Percentiles rank a stretch among this genome's conserved stretches.
These are phyloP conservation scores for Blastobotrys illinoisensis DNA, from an alignment of 1,139 yeast species.

Conservation along the genomic window DNA sequence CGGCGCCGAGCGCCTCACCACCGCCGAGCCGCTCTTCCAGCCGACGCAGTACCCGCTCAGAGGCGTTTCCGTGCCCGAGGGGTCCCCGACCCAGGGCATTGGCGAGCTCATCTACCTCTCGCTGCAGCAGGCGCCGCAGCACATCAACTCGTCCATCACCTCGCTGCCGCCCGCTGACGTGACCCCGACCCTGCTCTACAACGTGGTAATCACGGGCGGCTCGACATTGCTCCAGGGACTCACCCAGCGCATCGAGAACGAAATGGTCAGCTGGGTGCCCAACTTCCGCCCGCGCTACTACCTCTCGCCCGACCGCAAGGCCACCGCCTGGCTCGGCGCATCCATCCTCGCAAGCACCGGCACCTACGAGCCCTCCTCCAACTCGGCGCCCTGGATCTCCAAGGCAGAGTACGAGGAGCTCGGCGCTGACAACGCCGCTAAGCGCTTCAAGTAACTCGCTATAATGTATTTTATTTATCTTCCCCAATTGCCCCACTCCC, in stretches of 20 bases:
- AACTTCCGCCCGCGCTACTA: constrained; percentile 54
- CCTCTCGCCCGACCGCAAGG: constrained; percentile 82
- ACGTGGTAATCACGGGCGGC: constrained; percentile 87
- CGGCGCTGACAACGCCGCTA: constrained; percentile 12
- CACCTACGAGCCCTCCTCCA: constrained; percentile 43
- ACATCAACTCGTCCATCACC: constrained; percentile 2
- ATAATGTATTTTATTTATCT: not conserved
- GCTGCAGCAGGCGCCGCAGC: constrained; percentile 9
- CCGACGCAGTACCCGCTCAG: constrained; percentile 31
- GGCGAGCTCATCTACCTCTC: constrained; percentile 55
- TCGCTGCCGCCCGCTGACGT: constrained; percentile 7
- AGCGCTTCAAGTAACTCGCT: constrained; percentile 9
- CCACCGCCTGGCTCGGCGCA: constrained; percentile 94
- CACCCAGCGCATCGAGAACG: constrained; percentile 70
- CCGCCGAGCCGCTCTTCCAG: constrained; percentile 76
- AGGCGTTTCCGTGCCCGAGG: constrained; percentile 25
- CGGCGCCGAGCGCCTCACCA: constrained; percentile 60
- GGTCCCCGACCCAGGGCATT: constrained; percentile 45
- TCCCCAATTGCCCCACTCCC: too few relatives aligned
- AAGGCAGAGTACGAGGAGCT: constrained; percentile 15
- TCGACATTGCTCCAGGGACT: constrained; percentile 77
- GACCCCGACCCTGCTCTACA: constrained; percentile 61
- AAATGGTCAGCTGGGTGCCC: constrained; percentile 68
- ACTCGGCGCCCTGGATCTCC: constrained; percentile 10
- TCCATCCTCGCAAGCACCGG: constrained; percentile 87